Evolutionary conservation across 2,329 filamentous ascomycete species (phyloP), one percentile per base, ranked within the genome.

Genomic region (Aspergillus sp.): DNA sequence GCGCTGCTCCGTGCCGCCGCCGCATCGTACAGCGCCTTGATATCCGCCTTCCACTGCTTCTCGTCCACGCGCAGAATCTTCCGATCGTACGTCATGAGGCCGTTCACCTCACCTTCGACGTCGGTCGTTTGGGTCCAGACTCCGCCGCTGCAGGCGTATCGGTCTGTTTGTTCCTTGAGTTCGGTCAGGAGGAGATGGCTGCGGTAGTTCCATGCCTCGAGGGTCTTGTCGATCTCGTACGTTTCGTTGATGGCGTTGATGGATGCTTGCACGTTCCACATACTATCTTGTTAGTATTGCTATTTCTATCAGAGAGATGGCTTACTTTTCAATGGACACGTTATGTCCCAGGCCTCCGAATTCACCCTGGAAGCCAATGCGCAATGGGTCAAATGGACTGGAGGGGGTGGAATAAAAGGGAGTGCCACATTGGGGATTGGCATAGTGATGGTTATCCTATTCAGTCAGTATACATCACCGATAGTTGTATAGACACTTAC

Each of bases 61-160:
- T 69, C 64, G 45, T 86, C 68, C 5, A 78, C 75, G 1, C 83
- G 69, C 30, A 53, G 52, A 11, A 83, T 45, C 0, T 82, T 70
- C 1, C 84, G 76, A 59, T 88, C 83, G 53, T 86, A 86, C 0
- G 83, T 86, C 52, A 86, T 61, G 44, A 88, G 67, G 0, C 85
- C 85, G 52, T 88, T 88, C 7, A 88, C 81, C 59, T 88, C 85
- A 5, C 83, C 84, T 59, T 88, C 84, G 0, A 88, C 84, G 53
- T 88, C 85, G 0, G 81, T 85, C 0, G 83, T 88, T 68, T 88
- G 84, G 1, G 85, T 88, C 76, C 82, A 88, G 0, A 88, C 76
- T 8, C 77, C 85, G 0, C 79, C 84, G 30, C 78, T 84, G 64
- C 85, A 88, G 0, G 78, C 72, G 44, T 73, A 86, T 8, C 64